phyloP scores from a whole-genome alignment of 805 yeast species.

The Cyberlindnera veronae region DNA sequence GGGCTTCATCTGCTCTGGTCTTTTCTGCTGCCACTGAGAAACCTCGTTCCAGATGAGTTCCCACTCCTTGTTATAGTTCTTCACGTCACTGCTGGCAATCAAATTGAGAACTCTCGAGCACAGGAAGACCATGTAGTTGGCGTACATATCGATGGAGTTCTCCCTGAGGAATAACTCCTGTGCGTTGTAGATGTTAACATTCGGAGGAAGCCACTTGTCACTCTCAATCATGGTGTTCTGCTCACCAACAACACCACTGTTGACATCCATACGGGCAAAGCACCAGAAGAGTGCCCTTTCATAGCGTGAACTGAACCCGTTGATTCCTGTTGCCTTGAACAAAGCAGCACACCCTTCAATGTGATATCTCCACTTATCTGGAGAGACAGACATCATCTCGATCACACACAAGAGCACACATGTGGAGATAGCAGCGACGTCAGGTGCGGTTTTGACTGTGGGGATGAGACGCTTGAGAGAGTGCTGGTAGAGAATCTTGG shows the following conservation, averaged over 20 bases:
- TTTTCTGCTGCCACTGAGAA: conserved; percentile 34
- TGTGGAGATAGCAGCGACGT: conserved; percentile 31
- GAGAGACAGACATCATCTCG: conserved; percentile 39
- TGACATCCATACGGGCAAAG: conserved; percentile 40
- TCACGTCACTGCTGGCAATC: conserved; percentile 25
- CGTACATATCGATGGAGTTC: conserved; percentile 33
- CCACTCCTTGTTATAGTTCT: conserved; percentile 37
- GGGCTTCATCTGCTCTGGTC: conserved; percentile 36
- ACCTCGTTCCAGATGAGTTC: conserved; percentile 37
- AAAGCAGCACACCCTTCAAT: conserved; percentile 37
- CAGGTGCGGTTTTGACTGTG: conserved; percentile 31
- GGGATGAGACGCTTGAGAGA: conserved; percentile 34
- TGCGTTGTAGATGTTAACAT: conserved; percentile 24
- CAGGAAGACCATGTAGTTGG: conserved; percentile 38
- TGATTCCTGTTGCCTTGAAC: conserved; percentile 35
- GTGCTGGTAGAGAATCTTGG: conserved; percentile 32
- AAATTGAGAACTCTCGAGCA: conserved; percentile 36
- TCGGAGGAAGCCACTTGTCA: conserved; percentile 34
- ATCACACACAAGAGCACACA: conserved; percentile 41
- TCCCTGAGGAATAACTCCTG: conserved; percentile 25
- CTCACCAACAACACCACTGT: conserved; percentile 36
- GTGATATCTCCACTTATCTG: conserved; percentile 37
- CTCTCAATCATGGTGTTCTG: conserved; percentile 34
- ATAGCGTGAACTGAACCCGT: conserved; percentile 34
- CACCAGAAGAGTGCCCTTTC: conserved; percentile 43